Percentiles rank a stretch among this genome's conserved stretches.
phyloP scores from a whole-genome alignment of 1,284 basidiomycete genomes.

The Fomitiporia mediterranea region DNA sequence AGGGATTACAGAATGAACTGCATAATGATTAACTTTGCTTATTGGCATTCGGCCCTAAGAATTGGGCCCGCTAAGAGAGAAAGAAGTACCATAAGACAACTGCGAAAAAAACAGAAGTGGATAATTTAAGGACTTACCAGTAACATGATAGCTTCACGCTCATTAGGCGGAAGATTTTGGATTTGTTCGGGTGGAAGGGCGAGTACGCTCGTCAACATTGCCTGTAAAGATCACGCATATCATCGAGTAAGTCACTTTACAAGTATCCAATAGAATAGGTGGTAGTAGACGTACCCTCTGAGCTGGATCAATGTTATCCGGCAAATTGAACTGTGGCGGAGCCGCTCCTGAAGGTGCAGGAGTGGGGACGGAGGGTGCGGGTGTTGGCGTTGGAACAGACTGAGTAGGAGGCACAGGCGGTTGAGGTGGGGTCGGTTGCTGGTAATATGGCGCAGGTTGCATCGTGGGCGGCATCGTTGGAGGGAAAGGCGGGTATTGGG shows the following conservation, averaged over 20 bases:
- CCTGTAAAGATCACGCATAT: conserved; percentile 35
- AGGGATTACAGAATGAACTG: too few species aligned
- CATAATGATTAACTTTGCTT: not conserved
- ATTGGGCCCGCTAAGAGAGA: conserved; percentile 2
- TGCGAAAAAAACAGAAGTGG: not conserved
- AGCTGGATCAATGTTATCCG: conserved; percentile 31
- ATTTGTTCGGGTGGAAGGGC: conserved; percentile 86
- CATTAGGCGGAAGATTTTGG: conserved; percentile 74
- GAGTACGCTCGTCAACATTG: conserved; percentile 84
- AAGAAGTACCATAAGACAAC: not conserved
- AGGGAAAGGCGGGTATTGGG: conserved; percentile 1
- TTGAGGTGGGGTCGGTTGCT: conserved; percentile 33
- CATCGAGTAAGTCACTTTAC: too few species aligned
- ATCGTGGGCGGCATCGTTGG: conserved; percentile 32
- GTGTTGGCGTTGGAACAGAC: conserved; percentile 23
- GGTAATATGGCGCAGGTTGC: conserved; percentile 42
- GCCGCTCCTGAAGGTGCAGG: conserved; percentile 28
- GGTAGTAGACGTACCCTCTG: conserved; percentile 28
- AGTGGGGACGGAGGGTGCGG: conserved; percentile 20
- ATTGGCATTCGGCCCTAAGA: not conserved
- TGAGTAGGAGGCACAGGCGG: conserved; percentile 20
- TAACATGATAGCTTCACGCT: conserved; percentile 82
- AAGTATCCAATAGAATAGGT: not conserved
- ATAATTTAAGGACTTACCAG: conserved; percentile 51
- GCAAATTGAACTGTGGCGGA: conserved; percentile 26